Conservation (phyloP, 352 stramenopile species). For the Hyaloperonospora arabidopsidis region DNA sequence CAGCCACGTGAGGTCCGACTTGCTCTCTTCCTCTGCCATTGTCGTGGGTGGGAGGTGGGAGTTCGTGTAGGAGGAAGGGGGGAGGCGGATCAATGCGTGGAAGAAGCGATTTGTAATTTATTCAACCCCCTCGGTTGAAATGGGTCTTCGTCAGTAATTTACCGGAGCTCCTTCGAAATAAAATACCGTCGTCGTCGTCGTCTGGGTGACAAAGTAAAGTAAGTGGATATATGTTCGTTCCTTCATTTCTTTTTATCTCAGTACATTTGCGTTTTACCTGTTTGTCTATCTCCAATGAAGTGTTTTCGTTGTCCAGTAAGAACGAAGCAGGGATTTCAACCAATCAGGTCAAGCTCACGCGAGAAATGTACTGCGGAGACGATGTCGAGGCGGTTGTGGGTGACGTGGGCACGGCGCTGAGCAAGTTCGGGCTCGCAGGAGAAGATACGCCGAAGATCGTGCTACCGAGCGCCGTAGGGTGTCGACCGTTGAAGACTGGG, state of each 20-base stretch:
- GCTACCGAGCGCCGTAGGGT: conserved; percentile 63
- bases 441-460: conserved; percentile 91
- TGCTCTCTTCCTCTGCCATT: conserved; percentile 71
- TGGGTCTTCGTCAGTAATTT: too few species aligned
- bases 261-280: too few species aligned
- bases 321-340: too few species aligned
- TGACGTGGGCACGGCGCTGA: conserved; percentile 85
- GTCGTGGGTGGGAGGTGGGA: background rate
- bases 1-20: conserved; percentile 90
- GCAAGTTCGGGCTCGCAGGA: conserved; percentile 92
- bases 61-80: conserved; percentile 14
- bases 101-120: background rate
- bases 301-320: too few species aligned
- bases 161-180: too few species aligned
- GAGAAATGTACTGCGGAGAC: conserved; percentile 92
- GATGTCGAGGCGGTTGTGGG: conserved; percentile 94
- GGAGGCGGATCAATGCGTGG: conserved; percentile 5
- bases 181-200: too few species aligned
- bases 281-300: too few species aligned
- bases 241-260: too few species aligned
- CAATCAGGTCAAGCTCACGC: too few species aligned
- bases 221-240: too few species aligned
- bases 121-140: background rate
- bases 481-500: conserved; percentile 16
- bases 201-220: too few species aligned